These are phyloP conservation scores for Avena atlantica DNA, from an alignment of 176 grass and related monocot genomes.

Conservation along the genomic window DNA sequence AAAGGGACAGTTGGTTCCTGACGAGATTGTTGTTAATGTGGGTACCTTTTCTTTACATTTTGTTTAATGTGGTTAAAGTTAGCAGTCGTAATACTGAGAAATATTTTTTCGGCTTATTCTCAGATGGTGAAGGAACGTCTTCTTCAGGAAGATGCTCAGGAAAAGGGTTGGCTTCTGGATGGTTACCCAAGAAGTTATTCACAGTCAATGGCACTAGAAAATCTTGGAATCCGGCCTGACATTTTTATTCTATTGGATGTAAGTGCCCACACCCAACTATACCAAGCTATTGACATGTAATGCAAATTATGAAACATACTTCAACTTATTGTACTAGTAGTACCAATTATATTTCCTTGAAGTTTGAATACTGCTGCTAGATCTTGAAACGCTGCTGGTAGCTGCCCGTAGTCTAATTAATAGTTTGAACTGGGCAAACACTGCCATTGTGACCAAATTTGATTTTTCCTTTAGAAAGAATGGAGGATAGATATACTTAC, in stretches of 20 bases:
- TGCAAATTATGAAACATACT: not conserved
- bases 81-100: not conserved
- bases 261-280: constrained; percentile 32
- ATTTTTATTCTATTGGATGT: constrained; percentile 90
- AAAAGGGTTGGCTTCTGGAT: constrained; percentile 93
- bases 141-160: constrained; percentile 82
- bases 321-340: constrained; percentile 1
- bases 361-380: not conserved
- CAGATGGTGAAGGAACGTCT: constrained; percentile 94
- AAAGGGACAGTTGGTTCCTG: constrained; percentile 86
- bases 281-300: not conserved
- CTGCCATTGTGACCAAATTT: not conserved
- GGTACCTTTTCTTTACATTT: constrained; percentile 7
- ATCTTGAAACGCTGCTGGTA: constrained; percentile 7
- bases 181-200: constrained; percentile 95
- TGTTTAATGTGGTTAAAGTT: not conserved
- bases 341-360: not conserved
- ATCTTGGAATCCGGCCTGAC: constrained; percentile 78
- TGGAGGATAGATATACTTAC: not conserved
- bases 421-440: constrained; percentile 12
- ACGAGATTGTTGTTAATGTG: constrained; percentile 93
- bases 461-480: not conserved
- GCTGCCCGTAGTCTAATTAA: not conserved
- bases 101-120: not conserved
- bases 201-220: constrained; percentile 90